Conservation (phyloP, 371 early-diverging fungal species). For the Rhizopus arrhizus region DNA sequence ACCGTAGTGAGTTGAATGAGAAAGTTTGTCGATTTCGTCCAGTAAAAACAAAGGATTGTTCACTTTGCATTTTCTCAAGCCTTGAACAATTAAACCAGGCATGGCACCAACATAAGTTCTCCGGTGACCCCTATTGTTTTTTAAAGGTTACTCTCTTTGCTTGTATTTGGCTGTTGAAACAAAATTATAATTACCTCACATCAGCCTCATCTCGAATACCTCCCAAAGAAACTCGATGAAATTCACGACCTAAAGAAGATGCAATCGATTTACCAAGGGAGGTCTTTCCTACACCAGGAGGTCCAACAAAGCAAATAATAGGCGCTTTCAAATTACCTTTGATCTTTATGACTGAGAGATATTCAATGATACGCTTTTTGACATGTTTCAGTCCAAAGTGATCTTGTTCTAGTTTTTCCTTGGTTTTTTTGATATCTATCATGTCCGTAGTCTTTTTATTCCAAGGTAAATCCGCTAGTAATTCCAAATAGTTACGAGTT, state of each 20-base stretch:
- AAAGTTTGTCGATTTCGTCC: slow-evolving; percentile 74
- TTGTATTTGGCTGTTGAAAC: neutral
- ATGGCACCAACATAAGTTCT: slow-evolving; percentile 89
- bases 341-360: slow-evolving; percentile 78
- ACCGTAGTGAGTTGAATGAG: slow-evolving; percentile 66
- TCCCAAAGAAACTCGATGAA: slow-evolving; percentile 83
- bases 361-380: slow-evolving; percentile 83
- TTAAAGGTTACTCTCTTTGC: neutral
- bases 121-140: slow-evolving; percentile 71
- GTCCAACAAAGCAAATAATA: slow-evolving; percentile 84
- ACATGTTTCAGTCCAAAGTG: slow-evolving; percentile 85
- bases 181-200: slow-evolving; percentile 50
- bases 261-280: slow-evolving; percentile 82
- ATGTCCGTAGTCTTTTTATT: slow-evolving; percentile 57
- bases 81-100: slow-evolving; percentile 87
- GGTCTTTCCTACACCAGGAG: slow-evolving; percentile 87
- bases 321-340: slow-evolving; percentile 80
- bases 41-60: slow-evolving; percentile 82
- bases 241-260: slow-evolving; percentile 76
- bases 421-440: slow-evolving; percentile 69
- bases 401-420: slow-evolving; percentile 73
- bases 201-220: slow-evolving; percentile 91
- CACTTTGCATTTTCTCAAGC: slow-evolving; percentile 69
- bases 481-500: slow-evolving; percentile 76
- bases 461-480: slow-evolving; percentile 84